phyloP scores from a whole-genome alignment of 2,329 filamentous ascomycete genomes.

The Aspergillus brasiliensis region DNA sequence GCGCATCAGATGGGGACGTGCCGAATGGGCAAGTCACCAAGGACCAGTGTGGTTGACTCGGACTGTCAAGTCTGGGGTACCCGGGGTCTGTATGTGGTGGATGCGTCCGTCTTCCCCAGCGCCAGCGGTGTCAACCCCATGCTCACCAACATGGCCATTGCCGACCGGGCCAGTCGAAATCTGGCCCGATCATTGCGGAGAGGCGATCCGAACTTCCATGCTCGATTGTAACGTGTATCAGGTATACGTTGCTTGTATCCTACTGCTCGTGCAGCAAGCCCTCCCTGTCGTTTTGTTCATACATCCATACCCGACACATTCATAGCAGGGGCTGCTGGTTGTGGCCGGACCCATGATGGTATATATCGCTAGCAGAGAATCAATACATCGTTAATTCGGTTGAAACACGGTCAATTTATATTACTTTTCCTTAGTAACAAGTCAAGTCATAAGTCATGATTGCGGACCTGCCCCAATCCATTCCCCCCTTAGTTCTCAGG shows the following conservation, averaged over 20 bases:
- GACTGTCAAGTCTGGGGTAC: slow-evolving; percentile 51
- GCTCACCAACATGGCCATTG: slow-evolving; percentile 55
- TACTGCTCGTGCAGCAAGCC: too few species aligned
- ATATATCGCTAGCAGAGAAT: not conserved
- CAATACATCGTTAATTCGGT: not conserved
- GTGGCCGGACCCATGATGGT: not conserved
- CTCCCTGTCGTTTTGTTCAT: not conserved
- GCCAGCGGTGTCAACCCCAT: slow-evolving; percentile 56
- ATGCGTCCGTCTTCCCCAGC: slow-evolving; percentile 54
- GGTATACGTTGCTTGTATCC: not conserved
- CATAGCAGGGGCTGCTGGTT: not conserved
- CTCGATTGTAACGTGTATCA: slow-evolving; percentile 22
- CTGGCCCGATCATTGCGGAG: slow-evolving; percentile 36
- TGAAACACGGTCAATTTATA: not conserved
- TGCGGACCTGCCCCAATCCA: not conserved
- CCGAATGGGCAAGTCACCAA: slow-evolving; percentile 48
- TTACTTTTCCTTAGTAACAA: not conserved
- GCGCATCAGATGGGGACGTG: slow-evolving; percentile 57
- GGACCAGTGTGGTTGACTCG: slow-evolving; percentile 48
- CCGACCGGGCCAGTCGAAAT: slow-evolving; percentile 49
- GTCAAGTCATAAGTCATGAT: not conserved
- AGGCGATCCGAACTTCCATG: slow-evolving; percentile 19
- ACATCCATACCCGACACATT: not conserved
- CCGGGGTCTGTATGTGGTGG: slow-evolving; percentile 50
- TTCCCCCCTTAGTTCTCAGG: not conserved